phyloP scores from a whole-genome alignment of 495 filamentous ascomycete species.

The Aspergillus cavernicola region DNA sequence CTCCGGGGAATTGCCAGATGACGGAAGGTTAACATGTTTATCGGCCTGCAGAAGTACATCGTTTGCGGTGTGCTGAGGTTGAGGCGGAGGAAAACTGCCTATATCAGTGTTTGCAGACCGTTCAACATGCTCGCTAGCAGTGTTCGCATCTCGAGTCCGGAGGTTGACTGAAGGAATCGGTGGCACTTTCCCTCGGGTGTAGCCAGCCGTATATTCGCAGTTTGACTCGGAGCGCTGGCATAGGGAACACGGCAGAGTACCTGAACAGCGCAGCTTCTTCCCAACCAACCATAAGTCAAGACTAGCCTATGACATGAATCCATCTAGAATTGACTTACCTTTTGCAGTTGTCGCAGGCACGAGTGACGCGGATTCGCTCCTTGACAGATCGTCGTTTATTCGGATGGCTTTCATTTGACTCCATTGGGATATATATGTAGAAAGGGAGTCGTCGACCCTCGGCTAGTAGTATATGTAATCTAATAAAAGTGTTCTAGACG shows the following conservation, averaged over 20 bases:
- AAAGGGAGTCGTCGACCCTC: too few relatives aligned
- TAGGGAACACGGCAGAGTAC: constrained; percentile 24
- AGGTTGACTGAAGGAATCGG: constrained; percentile 8
- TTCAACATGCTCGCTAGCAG: background rate
- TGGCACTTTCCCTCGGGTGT: constrained; percentile 24
- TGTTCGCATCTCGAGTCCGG: background rate
- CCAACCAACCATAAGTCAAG: constrained; percentile 5
- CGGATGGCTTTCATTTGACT: constrained; percentile 2
- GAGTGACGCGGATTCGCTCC: constrained; percentile 28
- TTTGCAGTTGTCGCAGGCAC: constrained; percentile 36
- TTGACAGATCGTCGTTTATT: constrained; percentile 22
- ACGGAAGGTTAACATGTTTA: background rate
- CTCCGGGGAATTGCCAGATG: constrained; percentile 26
- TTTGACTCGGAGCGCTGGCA: constrained; percentile 17
- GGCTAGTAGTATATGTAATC: too few relatives aligned
- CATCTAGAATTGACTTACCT: constrained; percentile 7
- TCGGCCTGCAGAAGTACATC: background rate
- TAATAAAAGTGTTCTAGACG: too few relatives aligned
- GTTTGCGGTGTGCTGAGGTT: background rate
- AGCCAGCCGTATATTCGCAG: constrained; percentile 24
- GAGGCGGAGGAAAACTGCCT: background rate
- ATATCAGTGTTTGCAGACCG: background rate
- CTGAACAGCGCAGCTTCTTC: constrained; percentile 32
- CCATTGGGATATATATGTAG: constrained; percentile 6
- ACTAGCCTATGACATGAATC: background rate